These are phyloP conservation scores for Pinus taeda DNA, from an alignment of 75 land plant species.

Conservation along the genomic window DNA sequence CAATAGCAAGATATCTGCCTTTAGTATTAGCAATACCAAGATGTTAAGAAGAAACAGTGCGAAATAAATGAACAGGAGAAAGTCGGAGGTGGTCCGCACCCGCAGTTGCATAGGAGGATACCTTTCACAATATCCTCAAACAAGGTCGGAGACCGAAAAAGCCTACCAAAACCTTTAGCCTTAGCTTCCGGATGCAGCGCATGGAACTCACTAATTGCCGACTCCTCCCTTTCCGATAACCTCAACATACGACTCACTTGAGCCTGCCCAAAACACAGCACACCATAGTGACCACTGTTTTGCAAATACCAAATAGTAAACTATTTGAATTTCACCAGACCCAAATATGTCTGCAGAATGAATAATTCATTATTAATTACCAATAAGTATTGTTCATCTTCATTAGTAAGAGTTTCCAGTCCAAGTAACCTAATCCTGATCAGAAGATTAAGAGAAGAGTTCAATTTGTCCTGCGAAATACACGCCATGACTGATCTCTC, in stretches of 20 bases:
- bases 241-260: slow-evolving; percentile 56
- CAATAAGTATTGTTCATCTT: slow-evolving; percentile 13
- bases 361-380: slow-evolving; percentile 5
- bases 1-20: too few relatives aligned
- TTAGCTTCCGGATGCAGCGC: slow-evolving; percentile 27
- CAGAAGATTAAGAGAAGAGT: slow-evolving; percentile 5
- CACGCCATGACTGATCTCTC: slow-evolving; percentile 1
- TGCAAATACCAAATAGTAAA: too few relatives aligned
- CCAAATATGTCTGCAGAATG: too few relatives aligned
- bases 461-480: background rate
- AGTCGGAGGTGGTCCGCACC: slow-evolving; percentile 17
- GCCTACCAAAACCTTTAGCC: slow-evolving; percentile 47
- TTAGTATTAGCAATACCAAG: too few relatives aligned
- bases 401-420: slow-evolving; percentile 9
- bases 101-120: slow-evolving; percentile 62
- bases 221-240: slow-evolving; percentile 35
- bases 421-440: slow-evolving; percentile 13
- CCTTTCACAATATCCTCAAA: slow-evolving; percentile 75
- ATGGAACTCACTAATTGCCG: slow-evolving; percentile 29
- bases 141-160: slow-evolving; percentile 59
- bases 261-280: slow-evolving; percentile 9
- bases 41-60: background rate
- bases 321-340: too few relatives aligned
- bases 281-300: too few relatives aligned
- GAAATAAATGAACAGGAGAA: background rate